Evolutionary conservation across 495 filamentous ascomycete genomes (phyloP), one percentile per base, ranked within the genome.

Genomic region (Lasiosphaeria hispida): DNA sequence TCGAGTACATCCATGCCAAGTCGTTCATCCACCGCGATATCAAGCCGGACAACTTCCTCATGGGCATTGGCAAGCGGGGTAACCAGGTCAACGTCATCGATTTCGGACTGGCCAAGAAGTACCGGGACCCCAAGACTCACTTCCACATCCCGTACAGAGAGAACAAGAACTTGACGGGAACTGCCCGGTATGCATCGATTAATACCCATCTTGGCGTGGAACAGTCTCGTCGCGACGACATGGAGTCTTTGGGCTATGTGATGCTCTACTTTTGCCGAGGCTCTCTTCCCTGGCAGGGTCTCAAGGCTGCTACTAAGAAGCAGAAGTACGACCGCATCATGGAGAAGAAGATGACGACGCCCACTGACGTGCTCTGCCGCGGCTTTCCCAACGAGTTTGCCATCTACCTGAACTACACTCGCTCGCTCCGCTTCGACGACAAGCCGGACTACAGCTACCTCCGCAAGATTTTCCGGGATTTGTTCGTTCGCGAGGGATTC

Each of bases 281-380:
- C 45, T 96, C 92, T 54, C 91, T 99, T 48, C 94, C 95, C 57
- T 99, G 95, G 95, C 95, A 99, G 79, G 95, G 95, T 39, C 82
- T 99, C 47, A 99, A 99, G 85, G 95, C 95, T 81, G 95, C 95
- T 64, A 99, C 95, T 53, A 97, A 99, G 85, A 97, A 99, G 87
- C 94, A 99, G 81, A 99, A 97, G 78, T 97, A 99, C 69, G 95
- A 99, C 77, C 87, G 95, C 51, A 99, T 99, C 77, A 99, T 97
- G 95, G 95, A 99, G 83, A 99, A 99, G 87, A 99, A 99, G 88
- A 97, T 99, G 95, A 99, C 94, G 9, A 99, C 95, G 6, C 94
- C 95, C 14, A 99, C 95, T 64, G 95, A 99, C 69, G 94, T 97
- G 40, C 90, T 99, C 30, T 99, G 95, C 86, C 91, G 94, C 72